A percentile compares a stretch with the other conserved stretches of the same genome.
These are phyloP conservation scores for Cercophora sp. DNA, from an alignment of 495 filamentous ascomycete species.

Conservation along the genomic window DNA sequence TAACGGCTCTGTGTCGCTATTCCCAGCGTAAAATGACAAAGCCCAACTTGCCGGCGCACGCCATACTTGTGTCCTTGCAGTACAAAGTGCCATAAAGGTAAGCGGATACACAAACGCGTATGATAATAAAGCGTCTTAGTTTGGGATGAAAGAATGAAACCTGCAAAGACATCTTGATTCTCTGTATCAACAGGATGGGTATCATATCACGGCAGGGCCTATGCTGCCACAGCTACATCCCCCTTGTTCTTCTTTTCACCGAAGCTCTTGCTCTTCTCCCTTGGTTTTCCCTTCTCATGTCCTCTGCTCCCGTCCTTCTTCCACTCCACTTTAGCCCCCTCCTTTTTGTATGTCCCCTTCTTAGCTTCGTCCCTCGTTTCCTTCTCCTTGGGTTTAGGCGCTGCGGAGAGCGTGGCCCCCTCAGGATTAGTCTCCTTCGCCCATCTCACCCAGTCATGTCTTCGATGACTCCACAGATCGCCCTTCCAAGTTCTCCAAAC, in stretches of 20 bases:
- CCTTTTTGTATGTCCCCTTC: background rate
- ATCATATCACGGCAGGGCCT: no score
- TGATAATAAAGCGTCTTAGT: background rate
- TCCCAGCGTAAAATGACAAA: no score
- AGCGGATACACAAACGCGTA: no score
- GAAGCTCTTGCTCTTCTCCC: no score
- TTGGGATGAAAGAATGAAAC: background rate
- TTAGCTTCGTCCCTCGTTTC: constrained; percentile 6
- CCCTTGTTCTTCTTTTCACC: background rate
- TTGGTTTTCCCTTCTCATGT: no score
- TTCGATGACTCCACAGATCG: constrained; percentile 64
- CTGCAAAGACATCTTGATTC: background rate
- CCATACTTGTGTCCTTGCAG: no score
- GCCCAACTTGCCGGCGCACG: no score
- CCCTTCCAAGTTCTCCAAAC: constrained; percentile 93
- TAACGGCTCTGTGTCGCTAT: no score
- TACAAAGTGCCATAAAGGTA: no score
- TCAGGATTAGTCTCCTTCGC: constrained; percentile 53
- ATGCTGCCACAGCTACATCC: background rate
- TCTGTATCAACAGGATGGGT: no score
- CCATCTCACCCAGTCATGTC: constrained; percentile 66
- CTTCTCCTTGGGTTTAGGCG: constrained; percentile 17
- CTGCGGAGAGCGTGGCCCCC: constrained; percentile 22
- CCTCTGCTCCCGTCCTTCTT: no score
- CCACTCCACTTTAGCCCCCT: no score